Evolutionary conservation across 2,329 filamentous ascomycete genomes (phyloP).

Genomic region (Diaporthe nobilis): DNA sequence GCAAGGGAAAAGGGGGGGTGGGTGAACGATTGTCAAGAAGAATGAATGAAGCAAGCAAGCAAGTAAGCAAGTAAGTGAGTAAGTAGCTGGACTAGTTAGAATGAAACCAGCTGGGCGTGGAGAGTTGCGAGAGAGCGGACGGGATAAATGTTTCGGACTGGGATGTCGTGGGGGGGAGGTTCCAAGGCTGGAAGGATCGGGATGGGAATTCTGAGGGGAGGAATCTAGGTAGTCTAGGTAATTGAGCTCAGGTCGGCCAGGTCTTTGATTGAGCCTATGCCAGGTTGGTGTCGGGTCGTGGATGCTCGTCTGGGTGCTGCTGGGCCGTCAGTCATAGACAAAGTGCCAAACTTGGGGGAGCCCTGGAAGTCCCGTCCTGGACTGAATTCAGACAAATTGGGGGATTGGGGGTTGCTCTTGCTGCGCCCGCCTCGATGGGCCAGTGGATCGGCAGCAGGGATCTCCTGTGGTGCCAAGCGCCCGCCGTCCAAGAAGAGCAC

Average conservation of each 20-base stretch:
- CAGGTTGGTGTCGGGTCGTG: neutral
- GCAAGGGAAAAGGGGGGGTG: neutral
- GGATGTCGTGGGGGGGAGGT: slow-evolving; percentile 33
- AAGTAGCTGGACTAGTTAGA: slow-evolving; percentile 21
- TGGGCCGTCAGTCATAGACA: slow-evolving; percentile 1
- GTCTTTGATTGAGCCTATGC: slow-evolving; percentile 5
- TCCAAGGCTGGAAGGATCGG: slow-evolving; percentile 1
- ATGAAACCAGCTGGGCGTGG: slow-evolving; percentile 30
- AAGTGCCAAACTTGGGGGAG: slow-evolving; percentile 17
- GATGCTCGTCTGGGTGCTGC: neutral
- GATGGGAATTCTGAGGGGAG: slow-evolving; percentile 12
- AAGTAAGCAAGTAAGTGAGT: slow-evolving; percentile 16
- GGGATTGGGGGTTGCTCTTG: slow-evolving; percentile 28
- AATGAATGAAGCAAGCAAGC: slow-evolving; percentile 16
- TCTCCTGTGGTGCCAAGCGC: slow-evolving; percentile 29
- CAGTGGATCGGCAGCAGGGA: slow-evolving; percentile 25
- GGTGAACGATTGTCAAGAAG: slow-evolving; percentile 35
- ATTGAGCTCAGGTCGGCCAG: slow-evolving; percentile 6
- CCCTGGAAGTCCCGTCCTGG: slow-evolving; percentile 22
- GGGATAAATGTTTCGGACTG: slow-evolving; percentile 40
- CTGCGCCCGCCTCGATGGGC: slow-evolving; percentile 31
- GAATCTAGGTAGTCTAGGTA: slow-evolving; percentile 1
- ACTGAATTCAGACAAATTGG: slow-evolving; percentile 29
- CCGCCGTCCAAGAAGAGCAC: slow-evolving; percentile 16
- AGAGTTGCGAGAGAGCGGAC: slow-evolving; percentile 25